A percentile compares a stretch with the other conserved stretches of the same genome.
Conservation (phyloP, 345 rosid species). For the Gossypium ekmanianum region DNA sequence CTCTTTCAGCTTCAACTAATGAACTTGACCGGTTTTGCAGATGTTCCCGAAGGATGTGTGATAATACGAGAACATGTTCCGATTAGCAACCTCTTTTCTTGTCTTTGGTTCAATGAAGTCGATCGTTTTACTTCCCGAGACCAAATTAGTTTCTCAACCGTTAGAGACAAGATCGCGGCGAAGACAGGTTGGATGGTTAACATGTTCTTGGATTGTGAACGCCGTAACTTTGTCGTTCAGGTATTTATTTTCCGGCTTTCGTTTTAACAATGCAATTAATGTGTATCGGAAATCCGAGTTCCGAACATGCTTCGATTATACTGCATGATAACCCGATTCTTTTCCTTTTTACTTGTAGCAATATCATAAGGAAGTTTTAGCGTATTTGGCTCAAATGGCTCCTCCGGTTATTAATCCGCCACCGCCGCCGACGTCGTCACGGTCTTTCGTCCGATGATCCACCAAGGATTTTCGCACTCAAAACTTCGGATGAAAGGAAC, state of each 20-base stretch:
- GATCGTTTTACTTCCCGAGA: constrained; percentile 97
- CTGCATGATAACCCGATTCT: neutral
- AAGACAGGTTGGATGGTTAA: constrained; percentile 77
- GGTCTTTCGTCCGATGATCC: constrained; percentile 24
- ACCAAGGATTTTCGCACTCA: constrained; percentile 33
- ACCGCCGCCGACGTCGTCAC: constrained; percentile 26
- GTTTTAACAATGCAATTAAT: neutral
- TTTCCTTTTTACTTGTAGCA: constrained; percentile 41
- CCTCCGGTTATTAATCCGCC: constrained; percentile 38
- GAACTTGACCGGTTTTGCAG: constrained; percentile 43
- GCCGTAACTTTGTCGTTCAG: constrained; percentile 97
- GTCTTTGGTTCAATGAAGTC: constrained; percentile 98
- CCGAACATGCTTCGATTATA: too few relatives aligned
- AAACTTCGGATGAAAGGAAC: constrained; percentile 33
- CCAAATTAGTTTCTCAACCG: constrained; percentile 90
- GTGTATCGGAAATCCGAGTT: neutral
- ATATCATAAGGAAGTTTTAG: constrained; percentile 58
- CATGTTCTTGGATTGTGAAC: constrained; percentile 94
- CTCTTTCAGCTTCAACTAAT: neutral
- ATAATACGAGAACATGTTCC: constrained; percentile 92
- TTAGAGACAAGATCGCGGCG: constrained; percentile 80
- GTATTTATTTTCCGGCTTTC: constrained; percentile 27
- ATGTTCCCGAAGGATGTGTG: constrained; percentile 99
- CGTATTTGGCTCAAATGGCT: constrained; percentile 43
- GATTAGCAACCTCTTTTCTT: constrained; percentile 78